Conservation (phyloP, 2,329 filamentous ascomycete genomes). For the Tolypocladium endophyticum region DNA sequence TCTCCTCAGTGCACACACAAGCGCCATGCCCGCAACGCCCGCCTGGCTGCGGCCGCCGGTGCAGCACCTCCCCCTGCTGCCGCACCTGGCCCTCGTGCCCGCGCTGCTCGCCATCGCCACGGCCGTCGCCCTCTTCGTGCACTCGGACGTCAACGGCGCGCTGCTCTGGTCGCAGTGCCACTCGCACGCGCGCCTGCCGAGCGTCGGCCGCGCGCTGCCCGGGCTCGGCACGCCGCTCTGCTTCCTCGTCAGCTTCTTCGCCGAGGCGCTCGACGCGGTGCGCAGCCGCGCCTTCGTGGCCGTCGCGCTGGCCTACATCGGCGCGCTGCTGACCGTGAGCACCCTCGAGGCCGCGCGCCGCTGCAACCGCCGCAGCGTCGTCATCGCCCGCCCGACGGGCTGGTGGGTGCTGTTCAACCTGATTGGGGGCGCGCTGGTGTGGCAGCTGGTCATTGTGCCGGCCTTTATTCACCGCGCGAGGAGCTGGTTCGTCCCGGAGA, state of each 20-base stretch:
- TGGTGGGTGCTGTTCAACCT: slow-evolving; percentile 39
- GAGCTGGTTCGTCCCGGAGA: slow-evolving; percentile 15
- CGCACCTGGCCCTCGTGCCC: slow-evolving; percentile 39
- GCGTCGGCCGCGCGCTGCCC: slow-evolving; percentile 29
- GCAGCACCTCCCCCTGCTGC: slow-evolving; percentile 40
- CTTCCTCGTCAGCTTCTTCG: slow-evolving; percentile 40
- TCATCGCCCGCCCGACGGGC: slow-evolving; percentile 27
- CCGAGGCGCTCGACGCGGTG: slow-evolving; percentile 27
- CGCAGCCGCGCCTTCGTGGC: slow-evolving; percentile 30
- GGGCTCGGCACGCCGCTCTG: slow-evolving; percentile 34
- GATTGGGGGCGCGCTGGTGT: slow-evolving; percentile 37
- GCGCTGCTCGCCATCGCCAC: slow-evolving; percentile 34
- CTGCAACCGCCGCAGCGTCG: slow-evolving; percentile 23
- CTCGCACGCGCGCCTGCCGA: slow-evolving; percentile 32
- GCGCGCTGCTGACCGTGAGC: slow-evolving; percentile 35
- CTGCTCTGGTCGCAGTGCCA: slow-evolving; percentile 45
- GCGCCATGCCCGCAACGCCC: neutral
- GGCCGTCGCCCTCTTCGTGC: slow-evolving; percentile 27
- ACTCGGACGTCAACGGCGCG: slow-evolving; percentile 39
- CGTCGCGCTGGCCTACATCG: slow-evolving; percentile 32
- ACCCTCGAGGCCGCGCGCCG: slow-evolving; percentile 38
- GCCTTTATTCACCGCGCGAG: slow-evolving; percentile 34
- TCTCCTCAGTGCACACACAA: neutral
- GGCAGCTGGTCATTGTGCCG: slow-evolving; percentile 40
- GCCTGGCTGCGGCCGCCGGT: slow-evolving; percentile 29